Evolutionary conservation across 257 asterid genomes (phyloP).

Genomic region (Solanum pennellii): DNA sequence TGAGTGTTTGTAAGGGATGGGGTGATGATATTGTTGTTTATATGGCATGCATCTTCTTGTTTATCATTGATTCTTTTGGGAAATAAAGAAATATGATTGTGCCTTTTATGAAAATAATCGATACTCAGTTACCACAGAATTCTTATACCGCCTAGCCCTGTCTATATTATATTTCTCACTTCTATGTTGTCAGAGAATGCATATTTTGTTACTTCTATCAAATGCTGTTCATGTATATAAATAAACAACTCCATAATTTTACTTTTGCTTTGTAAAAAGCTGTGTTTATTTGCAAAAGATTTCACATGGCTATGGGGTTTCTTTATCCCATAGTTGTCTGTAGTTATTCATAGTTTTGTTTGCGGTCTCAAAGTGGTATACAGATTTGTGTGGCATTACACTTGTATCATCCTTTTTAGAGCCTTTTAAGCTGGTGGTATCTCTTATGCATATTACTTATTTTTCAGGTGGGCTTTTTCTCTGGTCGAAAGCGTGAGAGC

Average conservation of each 20-base stretch:
- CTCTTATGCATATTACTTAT: background rate
- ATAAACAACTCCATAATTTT: background rate
- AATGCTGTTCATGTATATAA: background rate
- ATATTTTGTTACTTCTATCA: background rate
- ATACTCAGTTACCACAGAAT: background rate
- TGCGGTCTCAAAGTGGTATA: background rate
- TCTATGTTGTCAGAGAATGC: background rate
- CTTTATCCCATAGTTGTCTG: background rate
- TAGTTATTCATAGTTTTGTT: background rate
- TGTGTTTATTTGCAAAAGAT: background rate
- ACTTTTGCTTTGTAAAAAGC: background rate
- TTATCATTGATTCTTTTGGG: background rate
- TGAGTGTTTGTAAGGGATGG: background rate
- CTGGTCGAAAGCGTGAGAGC: constrained; percentile 94
- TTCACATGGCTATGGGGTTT: background rate
- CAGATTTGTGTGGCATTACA: background rate
- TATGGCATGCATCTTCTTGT: background rate
- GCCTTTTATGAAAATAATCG: background rate
- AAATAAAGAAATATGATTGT: background rate
- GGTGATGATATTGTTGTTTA: background rate
- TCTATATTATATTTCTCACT: background rate
- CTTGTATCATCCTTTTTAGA: background rate
- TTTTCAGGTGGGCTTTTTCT: constrained; percentile 80
- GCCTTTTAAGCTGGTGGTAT: background rate
- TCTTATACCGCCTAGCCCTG: background rate